These are phyloP conservation scores for Byssothecium circinans DNA, from an alignment of 2,329 filamentous ascomycete species.

Conservation along the genomic window DNA sequence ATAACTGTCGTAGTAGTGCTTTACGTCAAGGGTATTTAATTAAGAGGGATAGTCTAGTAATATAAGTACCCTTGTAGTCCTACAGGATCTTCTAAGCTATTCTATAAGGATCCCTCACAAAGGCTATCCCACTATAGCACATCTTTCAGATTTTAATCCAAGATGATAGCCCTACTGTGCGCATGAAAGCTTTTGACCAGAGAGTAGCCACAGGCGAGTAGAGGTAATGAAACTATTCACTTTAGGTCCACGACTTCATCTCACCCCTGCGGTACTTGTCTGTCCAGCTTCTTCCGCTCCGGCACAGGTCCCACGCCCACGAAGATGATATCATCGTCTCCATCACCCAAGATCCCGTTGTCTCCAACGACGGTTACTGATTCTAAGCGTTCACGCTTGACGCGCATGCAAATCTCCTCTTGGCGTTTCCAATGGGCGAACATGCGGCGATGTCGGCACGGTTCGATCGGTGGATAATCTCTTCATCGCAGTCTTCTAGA, in stretches of 20 bases:
- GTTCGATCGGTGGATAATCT: neutral
- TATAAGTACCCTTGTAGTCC: too few species aligned
- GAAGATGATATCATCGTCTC: neutral
- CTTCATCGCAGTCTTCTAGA: slow-evolving; percentile 6
- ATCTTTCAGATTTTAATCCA: too few species aligned
- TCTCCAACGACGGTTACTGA: slow-evolving; percentile 1
- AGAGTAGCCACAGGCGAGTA: too few species aligned
- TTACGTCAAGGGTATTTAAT: too few species aligned
- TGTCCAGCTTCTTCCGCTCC: neutral
- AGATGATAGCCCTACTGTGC: too few species aligned
- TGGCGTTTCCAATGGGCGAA: slow-evolving; percentile 2
- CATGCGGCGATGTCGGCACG: neutral
- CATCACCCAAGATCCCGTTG: neutral
- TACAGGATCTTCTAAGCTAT: too few species aligned
- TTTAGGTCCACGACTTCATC: slow-evolving; percentile 3
- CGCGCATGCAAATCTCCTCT: neutral
- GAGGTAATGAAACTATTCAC: neutral
- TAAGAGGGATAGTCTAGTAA: too few species aligned
- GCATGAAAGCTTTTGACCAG: too few species aligned
- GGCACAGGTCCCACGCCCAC: neutral
- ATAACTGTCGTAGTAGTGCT: too few species aligned
- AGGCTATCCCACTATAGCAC: too few species aligned
- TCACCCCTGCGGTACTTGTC: neutral
- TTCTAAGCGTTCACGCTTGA: slow-evolving; percentile 1
- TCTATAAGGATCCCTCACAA: too few species aligned